Conservation (phyloP, 2,329 filamentous ascomycete genomes). For the Trichophyton benhamiae region DNA sequence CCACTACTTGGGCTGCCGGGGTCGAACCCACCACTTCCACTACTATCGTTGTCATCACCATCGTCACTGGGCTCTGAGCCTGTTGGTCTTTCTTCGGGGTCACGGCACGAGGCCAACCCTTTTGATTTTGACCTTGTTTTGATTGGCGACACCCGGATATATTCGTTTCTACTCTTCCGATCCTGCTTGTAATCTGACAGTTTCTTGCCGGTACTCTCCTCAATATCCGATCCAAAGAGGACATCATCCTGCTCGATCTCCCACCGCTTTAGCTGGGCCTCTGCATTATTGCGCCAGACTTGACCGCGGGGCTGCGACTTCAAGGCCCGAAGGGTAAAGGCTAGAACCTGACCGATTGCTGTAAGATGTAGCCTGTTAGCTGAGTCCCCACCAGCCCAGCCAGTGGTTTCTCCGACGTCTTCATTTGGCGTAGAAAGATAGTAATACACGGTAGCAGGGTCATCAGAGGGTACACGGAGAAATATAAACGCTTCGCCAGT, state of each 20-base stretch:
- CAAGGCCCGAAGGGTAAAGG: slow-evolving; percentile 22
- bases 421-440: slow-evolving; percentile 22
- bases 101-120: background rate
- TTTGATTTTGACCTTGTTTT: slow-evolving; percentile 2
- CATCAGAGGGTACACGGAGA: slow-evolving; percentile 24
- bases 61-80: background rate
- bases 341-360: slow-evolving; percentile 21
- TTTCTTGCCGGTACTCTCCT: background rate
- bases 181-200: background rate
- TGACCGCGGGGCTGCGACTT: slow-evolving; percentile 11
- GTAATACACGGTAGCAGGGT: slow-evolving; percentile 22
- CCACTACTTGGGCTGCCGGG: slow-evolving; percentile 10
- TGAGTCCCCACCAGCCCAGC: slow-evolving; percentile 11
- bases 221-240: background rate
- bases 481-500: slow-evolving; percentile 37
- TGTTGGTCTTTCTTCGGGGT: background rate
- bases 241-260: slow-evolving; percentile 17
- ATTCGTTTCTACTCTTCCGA: background rate
- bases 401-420: slow-evolving; percentile 20
- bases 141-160: slow-evolving; percentile 3
- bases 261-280: slow-evolving; percentile 15
- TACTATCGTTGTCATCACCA: background rate
- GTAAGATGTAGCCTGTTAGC: slow-evolving; percentile 18
- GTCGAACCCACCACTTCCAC: slow-evolving; percentile 4
- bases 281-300: slow-evolving; percentile 14